Percentiles rank a stretch among this genome's conserved stretches.
Evolutionary conservation across 306 rosid genomes (phyloP).

Genomic region (Psophocarpus tetragonolobus): DNA sequence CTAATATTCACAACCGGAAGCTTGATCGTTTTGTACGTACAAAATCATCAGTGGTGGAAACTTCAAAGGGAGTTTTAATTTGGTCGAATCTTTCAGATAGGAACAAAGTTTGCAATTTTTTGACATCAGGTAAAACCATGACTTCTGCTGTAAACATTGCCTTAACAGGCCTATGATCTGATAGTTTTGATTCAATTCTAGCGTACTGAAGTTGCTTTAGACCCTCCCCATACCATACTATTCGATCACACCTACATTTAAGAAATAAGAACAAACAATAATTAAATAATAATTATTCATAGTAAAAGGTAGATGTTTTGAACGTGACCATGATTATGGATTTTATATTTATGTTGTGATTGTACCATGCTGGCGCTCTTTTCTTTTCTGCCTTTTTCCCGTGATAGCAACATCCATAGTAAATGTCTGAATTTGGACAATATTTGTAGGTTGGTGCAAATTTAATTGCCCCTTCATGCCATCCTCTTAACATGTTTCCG

Average conservation of each 20-base stretch:
- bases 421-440: slow-evolving; percentile 68
- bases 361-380: slow-evolving; percentile 96
- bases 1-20: slow-evolving; percentile 38
- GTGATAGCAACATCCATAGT: slow-evolving; percentile 52
- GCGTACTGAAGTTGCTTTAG: slow-evolving; percentile 64
- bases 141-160: slow-evolving; percentile 64
- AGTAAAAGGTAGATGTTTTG: neutral
- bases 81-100: slow-evolving; percentile 58
- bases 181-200: slow-evolving; percentile 70
- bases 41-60: slow-evolving; percentile 46
- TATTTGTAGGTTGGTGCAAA: slow-evolving; percentile 93
- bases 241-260: slow-evolving; percentile 81
- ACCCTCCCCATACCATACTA: slow-evolving; percentile 75
- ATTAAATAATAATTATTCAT: neutral
- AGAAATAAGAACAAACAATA: neutral
- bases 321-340: neutral
- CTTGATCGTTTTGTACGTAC: slow-evolving; percentile 42
- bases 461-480: slow-evolving; percentile 76
- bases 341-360: slow-evolving; percentile 9
- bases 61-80: slow-evolving; percentile 48
- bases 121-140: slow-evolving; percentile 28
- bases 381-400: slow-evolving; percentile 54
- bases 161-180: slow-evolving; percentile 88
- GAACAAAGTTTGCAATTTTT: slow-evolving; percentile 42
- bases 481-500: slow-evolving; percentile 66